Evolutionary conservation across 352 stramenopile genomes (phyloP).

Genomic region (Globisporangium cederbergense): DNA sequence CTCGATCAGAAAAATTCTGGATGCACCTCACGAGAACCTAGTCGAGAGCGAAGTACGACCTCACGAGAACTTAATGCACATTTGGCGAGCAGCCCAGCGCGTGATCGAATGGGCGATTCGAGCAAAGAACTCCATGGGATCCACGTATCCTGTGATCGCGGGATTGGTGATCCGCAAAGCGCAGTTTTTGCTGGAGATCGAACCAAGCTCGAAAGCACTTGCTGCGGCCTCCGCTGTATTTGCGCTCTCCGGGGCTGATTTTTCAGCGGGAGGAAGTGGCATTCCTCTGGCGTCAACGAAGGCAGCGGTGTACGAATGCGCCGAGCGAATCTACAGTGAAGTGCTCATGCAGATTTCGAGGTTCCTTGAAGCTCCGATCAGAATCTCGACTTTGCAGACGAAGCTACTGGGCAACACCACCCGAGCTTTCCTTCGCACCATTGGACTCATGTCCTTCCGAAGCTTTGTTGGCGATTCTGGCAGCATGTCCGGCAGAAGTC

Average conservation of each 20-base stretch:
- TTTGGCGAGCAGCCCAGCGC: constrained; percentile 84
- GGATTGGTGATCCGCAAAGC: constrained; percentile 81
- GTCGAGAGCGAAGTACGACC: constrained; percentile 70
- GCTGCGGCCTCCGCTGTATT: constrained; percentile 66
- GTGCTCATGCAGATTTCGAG: constrained; percentile 80
- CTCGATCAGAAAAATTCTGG: constrained; percentile 54
- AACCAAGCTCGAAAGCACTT: constrained; percentile 68
- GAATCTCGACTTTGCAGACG: constrained; percentile 67
- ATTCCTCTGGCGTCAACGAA: constrained; percentile 38
- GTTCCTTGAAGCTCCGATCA: constrained; percentile 77
- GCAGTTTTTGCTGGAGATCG: constrained; percentile 79
- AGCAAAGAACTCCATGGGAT: constrained; percentile 86
- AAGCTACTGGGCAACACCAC: constrained; percentile 75
- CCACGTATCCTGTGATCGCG: constrained; percentile 76
- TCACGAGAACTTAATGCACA: constrained; percentile 88
- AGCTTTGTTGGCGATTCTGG: constrained; percentile 66
- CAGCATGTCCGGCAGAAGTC: constrained; percentile 25
- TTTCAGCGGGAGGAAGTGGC: constrained; percentile 18
- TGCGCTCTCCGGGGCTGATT: constrained; percentile 41
- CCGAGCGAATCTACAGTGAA: constrained; percentile 82
- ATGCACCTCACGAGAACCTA: constrained; percentile 31
- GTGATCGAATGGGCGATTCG: constrained; percentile 89
- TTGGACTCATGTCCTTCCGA: constrained; percentile 76
- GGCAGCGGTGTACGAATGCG: constrained; percentile 63
- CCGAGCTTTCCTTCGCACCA: constrained; percentile 67